A percentile compares a stretch with the other conserved stretches of the same genome.
phyloP scores from a whole-genome alignment of 116 monocot genomes.

The Dioscorea cayenensis region DNA sequence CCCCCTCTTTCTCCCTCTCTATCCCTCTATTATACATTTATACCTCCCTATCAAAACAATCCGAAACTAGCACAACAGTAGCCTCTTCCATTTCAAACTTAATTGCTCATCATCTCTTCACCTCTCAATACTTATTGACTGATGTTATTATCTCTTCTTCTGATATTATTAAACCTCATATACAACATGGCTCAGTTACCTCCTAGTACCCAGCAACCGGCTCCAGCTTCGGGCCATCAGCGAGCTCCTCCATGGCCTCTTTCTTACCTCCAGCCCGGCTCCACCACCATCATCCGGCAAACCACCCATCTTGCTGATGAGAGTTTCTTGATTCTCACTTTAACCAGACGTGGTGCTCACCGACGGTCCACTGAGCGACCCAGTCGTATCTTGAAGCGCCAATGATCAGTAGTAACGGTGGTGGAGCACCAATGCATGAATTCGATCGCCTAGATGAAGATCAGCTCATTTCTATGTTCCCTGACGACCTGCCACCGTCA shows the following conservation, averaged over 20 bases:
- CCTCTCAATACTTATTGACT: too few species aligned
- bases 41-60: neutral
- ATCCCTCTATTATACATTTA: neutral
- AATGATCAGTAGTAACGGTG: neutral
- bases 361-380: slow-evolving; percentile 52
- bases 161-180: neutral
- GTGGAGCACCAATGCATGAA: slow-evolving; percentile 1
- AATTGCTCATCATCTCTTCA: too few species aligned
- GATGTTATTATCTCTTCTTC: too few species aligned
- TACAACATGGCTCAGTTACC: slow-evolving; percentile 65
- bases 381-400: slow-evolving; percentile 34
- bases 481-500: slow-evolving; percentile 21
- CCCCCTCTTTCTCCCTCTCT: neutral
- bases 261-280: neutral
- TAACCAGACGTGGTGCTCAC: slow-evolving; percentile 33
- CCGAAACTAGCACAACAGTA: neutral
- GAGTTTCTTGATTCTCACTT: slow-evolving; percentile 81
- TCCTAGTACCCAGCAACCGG: slow-evolving; percentile 46
- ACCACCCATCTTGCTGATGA: slow-evolving; percentile 36
- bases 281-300: neutral
- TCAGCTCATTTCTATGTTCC: slow-evolving; percentile 75
- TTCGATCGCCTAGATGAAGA: slow-evolving; percentile 77
- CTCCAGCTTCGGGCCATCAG: slow-evolving; percentile 17
- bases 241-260: slow-evolving; percentile 5
- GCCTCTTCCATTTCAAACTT: neutral